Percentiles rank a stretch among this genome's conserved stretches.
Evolutionary conservation across 2,329 filamentous ascomycete genomes (phyloP).

Genomic region (Cercospora sp.): DNA sequence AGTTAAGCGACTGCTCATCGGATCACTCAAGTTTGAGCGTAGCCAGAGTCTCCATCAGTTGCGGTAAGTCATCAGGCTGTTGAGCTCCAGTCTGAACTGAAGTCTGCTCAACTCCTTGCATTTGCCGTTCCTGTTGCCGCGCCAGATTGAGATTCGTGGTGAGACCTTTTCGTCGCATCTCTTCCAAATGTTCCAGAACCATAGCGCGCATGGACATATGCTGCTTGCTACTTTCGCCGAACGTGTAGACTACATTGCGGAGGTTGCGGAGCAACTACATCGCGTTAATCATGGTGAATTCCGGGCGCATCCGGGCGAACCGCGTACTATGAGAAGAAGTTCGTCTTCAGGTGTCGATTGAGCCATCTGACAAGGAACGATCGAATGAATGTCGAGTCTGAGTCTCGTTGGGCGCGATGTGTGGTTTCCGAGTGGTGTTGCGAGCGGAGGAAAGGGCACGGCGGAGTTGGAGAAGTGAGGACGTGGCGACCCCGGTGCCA

Average conservation of each 20-base stretch:
- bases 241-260: slow-evolving; percentile 40
- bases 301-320: neutral
- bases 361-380: neutral
- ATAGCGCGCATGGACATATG: slow-evolving; percentile 36
- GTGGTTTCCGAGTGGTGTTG: neutral
- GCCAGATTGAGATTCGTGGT: slow-evolving; percentile 33
- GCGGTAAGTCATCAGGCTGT: slow-evolving; percentile 13
- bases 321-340: slow-evolving; percentile 28
- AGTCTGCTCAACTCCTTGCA: slow-evolving; percentile 12
- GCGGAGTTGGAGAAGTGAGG: neutral
- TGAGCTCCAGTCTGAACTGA: neutral
- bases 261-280: slow-evolving; percentile 40
- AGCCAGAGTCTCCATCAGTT: slow-evolving; percentile 11
- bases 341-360: slow-evolving; percentile 33
- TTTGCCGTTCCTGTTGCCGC: slow-evolving; percentile 2
- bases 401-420: neutral
- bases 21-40: neutral
- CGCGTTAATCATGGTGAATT: neutral
- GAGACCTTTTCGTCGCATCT: slow-evolving; percentile 33
- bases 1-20: neutral
- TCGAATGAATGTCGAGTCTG: neutral
- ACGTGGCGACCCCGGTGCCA: neutral
- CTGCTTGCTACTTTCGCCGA: slow-evolving; percentile 38
- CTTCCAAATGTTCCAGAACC: slow-evolving; percentile 37
- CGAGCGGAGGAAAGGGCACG: neutral